Percentiles rank a stretch among this genome's conserved stretches.
Conservation (phyloP, 352 stramenopile genomes). For the Pythium plurisporium region DNA sequence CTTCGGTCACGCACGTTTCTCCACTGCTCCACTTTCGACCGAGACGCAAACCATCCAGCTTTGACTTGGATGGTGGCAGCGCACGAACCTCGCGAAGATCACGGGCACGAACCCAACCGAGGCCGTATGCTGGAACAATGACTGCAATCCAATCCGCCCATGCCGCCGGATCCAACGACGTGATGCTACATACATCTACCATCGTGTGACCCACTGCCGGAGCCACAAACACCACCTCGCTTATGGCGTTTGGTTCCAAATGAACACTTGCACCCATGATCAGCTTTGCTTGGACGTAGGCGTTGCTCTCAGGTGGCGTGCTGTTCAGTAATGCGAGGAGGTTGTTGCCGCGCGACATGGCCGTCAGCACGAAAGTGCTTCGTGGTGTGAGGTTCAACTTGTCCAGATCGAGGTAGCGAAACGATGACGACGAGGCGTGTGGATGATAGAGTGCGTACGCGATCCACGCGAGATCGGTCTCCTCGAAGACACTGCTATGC, state of each 20-base stretch:
- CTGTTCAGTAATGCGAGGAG: not conserved
- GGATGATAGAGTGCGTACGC: not conserved
- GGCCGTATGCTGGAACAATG: not conserved
- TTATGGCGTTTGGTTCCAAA: not conserved
- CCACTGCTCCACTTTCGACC: not conserved
- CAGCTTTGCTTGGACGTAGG: not conserved
- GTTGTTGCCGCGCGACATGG: not conserved
- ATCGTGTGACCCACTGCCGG: not conserved
- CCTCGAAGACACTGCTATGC: not conserved
- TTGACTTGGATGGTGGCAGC: not conserved
- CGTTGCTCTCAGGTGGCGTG: not conserved
- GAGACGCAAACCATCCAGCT: not conserved
- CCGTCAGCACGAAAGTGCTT: not conserved
- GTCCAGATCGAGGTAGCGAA: not conserved
- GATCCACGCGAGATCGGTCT: not conserved
- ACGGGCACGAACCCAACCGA: not conserved
- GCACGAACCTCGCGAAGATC: not conserved
- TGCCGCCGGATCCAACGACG: not conserved
- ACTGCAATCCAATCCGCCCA: conserved; percentile 4
- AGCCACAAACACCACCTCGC: not conserved
- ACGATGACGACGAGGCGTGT: not conserved
- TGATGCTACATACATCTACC: conserved; percentile 1
- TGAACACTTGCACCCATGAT: not conserved
- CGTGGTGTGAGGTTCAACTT: not conserved
- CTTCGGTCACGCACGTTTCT: not conserved